Base-by-base conservation (phyloP, 345 rosid species). In the Aethionema arabicum region DNA sequence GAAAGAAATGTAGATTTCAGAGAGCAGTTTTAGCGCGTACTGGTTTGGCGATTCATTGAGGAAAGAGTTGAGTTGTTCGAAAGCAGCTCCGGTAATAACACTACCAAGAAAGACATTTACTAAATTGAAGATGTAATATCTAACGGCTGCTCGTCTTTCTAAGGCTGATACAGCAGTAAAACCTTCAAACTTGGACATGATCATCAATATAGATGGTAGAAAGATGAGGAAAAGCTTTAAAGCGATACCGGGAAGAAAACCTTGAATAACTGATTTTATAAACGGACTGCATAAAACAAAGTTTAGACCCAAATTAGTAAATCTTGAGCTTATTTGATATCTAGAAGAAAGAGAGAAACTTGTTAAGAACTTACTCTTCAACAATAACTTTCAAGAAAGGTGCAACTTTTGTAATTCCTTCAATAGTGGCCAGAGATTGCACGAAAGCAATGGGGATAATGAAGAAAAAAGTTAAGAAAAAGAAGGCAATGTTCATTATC, bases 161-260 rank as follows among this genome's bases (percentile, higher is more conserved):
- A 93, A 76, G 31, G 86, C 78, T 29, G 99, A 93, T 45, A 78
- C 32, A 10, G 99, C 83, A 44, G 63, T 67, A 58, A 90, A 90
- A 68, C 99, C 99, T 77, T 93, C 99, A 38, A 93, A 87, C 69
- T 86, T 87, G 30, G 99, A 80, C 97, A 93, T 90, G 65, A 87
- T 80, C 99, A 93, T 93, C 73, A 93, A 61, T 51, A 93, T 87
- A 2, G 90, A 63, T 5, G 99, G 99, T 41, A 93, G 80, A 71
- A 93, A 93, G 52, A 88, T 88, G 68, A 93, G 95, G 70, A 93
- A 93, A 32, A 93, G 90, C 86, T 93, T 93, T 84, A 93, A 61
- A 0, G 65, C 97, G 29, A 93, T 80, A 62, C 99, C 99, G 0
- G 99, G 97, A 3, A 93, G 81, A 77, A 93, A 76, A 59, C 99